Base-by-base conservation (phyloP, 2,329 filamentous ascomycete genomes). In the Penicillium sp. region DNA sequence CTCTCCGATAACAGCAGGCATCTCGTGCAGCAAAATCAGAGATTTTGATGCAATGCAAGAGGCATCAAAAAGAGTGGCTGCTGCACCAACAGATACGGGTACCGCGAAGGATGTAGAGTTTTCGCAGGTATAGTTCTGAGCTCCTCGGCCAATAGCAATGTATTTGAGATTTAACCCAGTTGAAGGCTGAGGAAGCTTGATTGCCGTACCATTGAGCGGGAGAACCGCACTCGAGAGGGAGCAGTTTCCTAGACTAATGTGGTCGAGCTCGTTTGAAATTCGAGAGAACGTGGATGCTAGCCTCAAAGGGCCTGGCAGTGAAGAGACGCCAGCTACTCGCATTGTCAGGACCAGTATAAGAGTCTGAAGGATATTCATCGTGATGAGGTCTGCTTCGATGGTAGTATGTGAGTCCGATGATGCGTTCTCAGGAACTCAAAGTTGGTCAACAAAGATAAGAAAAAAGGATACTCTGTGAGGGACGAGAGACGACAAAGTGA, bases 101-200 rank as follows among this genome's bases (percentile, higher is more conserved):
- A 53, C 51, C 11, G 65, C 51, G 0, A 47, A 41, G 10, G 56
- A 35, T 14, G 45, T 48, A 24, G 47, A 47, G 7, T 60, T 33
- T 11, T 41, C 39, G 27, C 70, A 63, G 3, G 60, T 58, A 7
- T 81, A 83, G 70, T 82, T 82, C 59, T 83, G 80, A 13, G 77
- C 80, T 39, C 81, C 81, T 24, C 74, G 69, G 53, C 80, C 81
- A 21, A 80, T 60, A 6, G 76, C 75, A 49, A 82, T 66, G 59
- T 78, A 74, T 55, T 78, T 72, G 48, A 82, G 75, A 9, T 59
- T 64, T 37, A 75, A 53, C 19, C 62, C 62, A 7, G 53, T 39
- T 3, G 68, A 62, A 10, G 74, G 73, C 6, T 31, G 31, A 14
- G 74, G 70, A 2, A 79, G 69, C 5, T 61, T 47, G 13, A 54